Percentiles rank a stretch among this genome's conserved stretches.
phyloP scores from a whole-genome alignment of 164 flowering plant species.

The Liriodendron chinense region DNA sequence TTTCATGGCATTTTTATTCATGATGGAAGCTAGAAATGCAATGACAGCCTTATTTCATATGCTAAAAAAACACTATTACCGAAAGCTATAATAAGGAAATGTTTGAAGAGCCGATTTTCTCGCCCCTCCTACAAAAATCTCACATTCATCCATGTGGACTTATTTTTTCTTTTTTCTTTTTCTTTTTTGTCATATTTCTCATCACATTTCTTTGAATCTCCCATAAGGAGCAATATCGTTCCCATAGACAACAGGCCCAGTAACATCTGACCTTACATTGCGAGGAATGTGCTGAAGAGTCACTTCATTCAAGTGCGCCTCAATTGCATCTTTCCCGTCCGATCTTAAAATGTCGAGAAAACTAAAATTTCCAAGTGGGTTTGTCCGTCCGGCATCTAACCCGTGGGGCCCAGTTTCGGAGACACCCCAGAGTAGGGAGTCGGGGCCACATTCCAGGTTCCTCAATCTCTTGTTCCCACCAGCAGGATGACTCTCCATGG shows the following conservation, averaged over 20 bases:
- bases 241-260: neutral
- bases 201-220: constrained; percentile 1
- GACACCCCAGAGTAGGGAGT: constrained; percentile 5
- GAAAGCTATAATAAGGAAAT: neutral
- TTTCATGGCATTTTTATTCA: neutral
- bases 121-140: neutral
- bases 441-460: constrained; percentile 1
- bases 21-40: neutral
- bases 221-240: neutral
- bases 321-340: neutral
- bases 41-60: neutral
- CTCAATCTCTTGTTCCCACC: constrained; percentile 2
- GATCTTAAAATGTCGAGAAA: neutral
- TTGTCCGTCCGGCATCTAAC: neutral
- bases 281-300: constrained; percentile 1
- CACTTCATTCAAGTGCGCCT: constrained; percentile 1
- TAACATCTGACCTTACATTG: neutral
- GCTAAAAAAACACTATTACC: neutral
- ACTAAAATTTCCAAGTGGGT: constrained; percentile 2
- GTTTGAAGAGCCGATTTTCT: neutral
- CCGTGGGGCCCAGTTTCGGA: neutral
- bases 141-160: neutral
- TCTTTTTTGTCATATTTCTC: neutral
- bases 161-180: neutral
- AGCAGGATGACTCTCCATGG: constrained; percentile 1